A percentile compares a stretch with the other conserved stretches of the same genome.
These are phyloP conservation scores for Wolfiporia cocos DNA, from an alignment of 1,284 basidiomycete genomes.

Conservation along the genomic window DNA sequence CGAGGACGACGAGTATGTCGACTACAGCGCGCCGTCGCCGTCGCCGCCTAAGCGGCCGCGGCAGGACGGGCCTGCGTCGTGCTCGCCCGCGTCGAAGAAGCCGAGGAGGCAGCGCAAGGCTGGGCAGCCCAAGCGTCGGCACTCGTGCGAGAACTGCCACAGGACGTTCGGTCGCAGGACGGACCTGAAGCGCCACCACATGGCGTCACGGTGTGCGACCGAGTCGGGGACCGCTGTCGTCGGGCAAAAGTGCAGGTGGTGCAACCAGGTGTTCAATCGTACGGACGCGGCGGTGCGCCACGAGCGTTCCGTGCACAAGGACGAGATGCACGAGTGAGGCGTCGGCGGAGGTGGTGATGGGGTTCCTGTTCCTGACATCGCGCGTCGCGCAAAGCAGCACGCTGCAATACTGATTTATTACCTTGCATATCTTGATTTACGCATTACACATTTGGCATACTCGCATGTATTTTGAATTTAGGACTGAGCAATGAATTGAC, in stretches of 20 bases:
- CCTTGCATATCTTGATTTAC: background rate
- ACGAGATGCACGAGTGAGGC: background rate
- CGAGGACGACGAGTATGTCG: background rate
- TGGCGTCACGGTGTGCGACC: background rate
- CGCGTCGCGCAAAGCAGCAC: no score
- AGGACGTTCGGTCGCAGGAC: conserved; percentile 1
- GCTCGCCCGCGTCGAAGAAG: background rate
- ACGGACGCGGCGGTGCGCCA: background rate
- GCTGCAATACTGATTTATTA: no score
- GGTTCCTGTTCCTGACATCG: background rate
- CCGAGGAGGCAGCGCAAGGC: background rate
- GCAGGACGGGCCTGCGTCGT: background rate
- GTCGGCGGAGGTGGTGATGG: no score
- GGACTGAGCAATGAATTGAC: background rate
- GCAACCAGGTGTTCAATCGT: background rate
- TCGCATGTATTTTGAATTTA: background rate
- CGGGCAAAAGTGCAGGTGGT: background rate
- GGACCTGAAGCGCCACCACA: conserved; percentile 2
- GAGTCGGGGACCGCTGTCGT: background rate
- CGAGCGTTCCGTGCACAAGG: background rate
- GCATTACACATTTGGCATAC: background rate
- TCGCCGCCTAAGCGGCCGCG: background rate
- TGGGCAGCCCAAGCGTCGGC: background rate
- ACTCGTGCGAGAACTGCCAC: background rate
- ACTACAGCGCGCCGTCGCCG: background rate